Percentiles rank a stretch among this genome's conserved stretches.
Evolutionary conservation across 257 asterid species (phyloP).

Genomic region (Rauvolfia tetraphylla): DNA sequence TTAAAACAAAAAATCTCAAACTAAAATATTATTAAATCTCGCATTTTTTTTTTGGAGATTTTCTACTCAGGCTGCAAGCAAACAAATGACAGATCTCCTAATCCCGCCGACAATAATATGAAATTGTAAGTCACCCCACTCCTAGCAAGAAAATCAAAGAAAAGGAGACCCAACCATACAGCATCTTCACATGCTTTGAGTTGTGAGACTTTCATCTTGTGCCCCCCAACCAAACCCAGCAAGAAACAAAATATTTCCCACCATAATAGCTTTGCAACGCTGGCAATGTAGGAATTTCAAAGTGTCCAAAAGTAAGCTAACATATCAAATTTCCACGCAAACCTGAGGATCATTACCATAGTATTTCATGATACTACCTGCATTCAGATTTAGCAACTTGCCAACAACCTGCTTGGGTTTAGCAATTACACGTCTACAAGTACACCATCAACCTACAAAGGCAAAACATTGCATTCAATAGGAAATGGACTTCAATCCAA

Average conservation of each 20-base stretch:
- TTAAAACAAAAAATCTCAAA: no score
- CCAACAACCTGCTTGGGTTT: conserved; percentile 2
- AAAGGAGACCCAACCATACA: neutral
- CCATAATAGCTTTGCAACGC: neutral
- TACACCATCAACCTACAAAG: conserved; percentile 17
- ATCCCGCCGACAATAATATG: neutral
- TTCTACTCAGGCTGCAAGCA: no score
- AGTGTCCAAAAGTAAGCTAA: neutral
- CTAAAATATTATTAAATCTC: no score
- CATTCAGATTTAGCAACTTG: neutral
- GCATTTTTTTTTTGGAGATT: no score
- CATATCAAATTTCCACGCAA: neutral
- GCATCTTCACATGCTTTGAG: conserved; percentile 15
- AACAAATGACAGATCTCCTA: no score
- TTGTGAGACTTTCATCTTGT: conserved; percentile 11
- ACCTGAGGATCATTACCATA: neutral
- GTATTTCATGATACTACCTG: neutral
- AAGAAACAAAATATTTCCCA: neutral
- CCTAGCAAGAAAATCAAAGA: neutral
- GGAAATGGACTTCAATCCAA: neutral
- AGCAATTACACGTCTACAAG: conserved; percentile 15
- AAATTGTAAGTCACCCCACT: neutral
- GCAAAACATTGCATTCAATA: neutral
- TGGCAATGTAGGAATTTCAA: neutral
- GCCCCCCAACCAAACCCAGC: conserved; percentile 6